Evolutionary conservation across 1,284 basidiomycete species (phyloP).

Genomic region (Puccinia coronata): DNA sequence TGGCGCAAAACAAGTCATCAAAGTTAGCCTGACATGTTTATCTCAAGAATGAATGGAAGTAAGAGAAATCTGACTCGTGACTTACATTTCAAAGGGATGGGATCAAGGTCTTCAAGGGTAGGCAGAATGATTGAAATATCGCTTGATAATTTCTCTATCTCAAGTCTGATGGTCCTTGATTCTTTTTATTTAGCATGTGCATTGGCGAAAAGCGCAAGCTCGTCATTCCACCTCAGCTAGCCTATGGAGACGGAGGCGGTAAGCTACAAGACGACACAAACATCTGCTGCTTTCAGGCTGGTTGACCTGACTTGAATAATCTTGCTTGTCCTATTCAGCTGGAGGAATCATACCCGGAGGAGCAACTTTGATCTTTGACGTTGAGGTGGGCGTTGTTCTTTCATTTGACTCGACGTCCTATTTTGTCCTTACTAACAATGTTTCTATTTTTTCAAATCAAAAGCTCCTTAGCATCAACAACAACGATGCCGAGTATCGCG

Average conservation of each 20-base stretch:
- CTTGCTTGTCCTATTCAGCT: conserved; percentile 47
- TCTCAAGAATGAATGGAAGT: neutral
- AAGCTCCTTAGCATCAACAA: conserved; percentile 42
- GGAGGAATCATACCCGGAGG: conserved; percentile 57
- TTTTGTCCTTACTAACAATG: neutral
- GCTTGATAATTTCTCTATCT: neutral
- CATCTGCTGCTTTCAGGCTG: neutral
- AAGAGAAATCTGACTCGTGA: neutral
- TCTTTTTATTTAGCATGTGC: conserved; percentile 55
- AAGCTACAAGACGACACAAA: neutral
- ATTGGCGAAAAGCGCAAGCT: conserved; percentile 59
- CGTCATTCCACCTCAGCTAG: conserved; percentile 57
- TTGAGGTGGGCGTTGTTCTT: conserved; percentile 51
- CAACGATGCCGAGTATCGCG: conserved; percentile 14
- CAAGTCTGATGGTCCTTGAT: neutral
- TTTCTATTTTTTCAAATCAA: neutral
- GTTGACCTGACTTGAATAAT: neutral
- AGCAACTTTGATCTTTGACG: conserved; percentile 58
- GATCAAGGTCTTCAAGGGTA: conserved; percentile 57
- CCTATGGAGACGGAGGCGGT: conserved; percentile 56
- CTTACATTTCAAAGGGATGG: conserved; percentile 54
- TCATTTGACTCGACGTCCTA: neutral
- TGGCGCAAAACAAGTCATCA: conserved; percentile 57
- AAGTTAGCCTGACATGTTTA: conserved; percentile 24
- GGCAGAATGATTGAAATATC: neutral